phyloP scores from a whole-genome alignment of 225 moss, liverwort and hornwort genomes.

The Antitrichia curtipendula region DNA sequence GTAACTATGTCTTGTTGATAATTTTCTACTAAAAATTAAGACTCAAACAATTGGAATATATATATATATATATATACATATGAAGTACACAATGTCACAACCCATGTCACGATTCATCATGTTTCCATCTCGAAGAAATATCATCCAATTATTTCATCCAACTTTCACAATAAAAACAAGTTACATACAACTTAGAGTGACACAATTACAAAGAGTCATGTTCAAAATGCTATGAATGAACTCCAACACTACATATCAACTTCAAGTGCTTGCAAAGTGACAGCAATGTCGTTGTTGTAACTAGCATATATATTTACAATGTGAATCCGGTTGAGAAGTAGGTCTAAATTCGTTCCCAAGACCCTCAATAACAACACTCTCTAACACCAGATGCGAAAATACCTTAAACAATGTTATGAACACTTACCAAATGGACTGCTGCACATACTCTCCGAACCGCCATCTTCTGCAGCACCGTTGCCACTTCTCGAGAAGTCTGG shows the following conservation, averaged over 20 bases:
- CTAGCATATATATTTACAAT: too few species aligned
- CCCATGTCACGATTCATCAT: neutral
- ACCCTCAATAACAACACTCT: too few species aligned
- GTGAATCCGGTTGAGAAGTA: too few species aligned
- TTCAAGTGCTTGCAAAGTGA: neutral
- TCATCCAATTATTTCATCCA: neutral
- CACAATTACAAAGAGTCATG: too few species aligned
- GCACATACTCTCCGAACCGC: accelerated
- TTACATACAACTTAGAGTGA: too few species aligned
- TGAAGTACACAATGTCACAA: accelerated
- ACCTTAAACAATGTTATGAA: too few species aligned
- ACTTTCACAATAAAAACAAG: neutral
- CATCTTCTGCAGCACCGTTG: neutral
- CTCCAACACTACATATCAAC: neutral
- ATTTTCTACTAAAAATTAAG: neutral
- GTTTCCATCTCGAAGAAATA: accelerated
- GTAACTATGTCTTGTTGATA: neutral
- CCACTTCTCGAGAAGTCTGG: neutral
- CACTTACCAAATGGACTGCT: neutral
- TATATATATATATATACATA: too few species aligned
- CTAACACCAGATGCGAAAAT: too few species aligned
- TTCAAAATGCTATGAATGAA: neutral
- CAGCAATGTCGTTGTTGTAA: neutral
- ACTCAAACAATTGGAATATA: accelerated
- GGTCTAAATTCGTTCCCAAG: too few species aligned